Base-by-base conservation (phyloP, 352 stramenopile genomes). In the Pythium dissotocum region DNA sequence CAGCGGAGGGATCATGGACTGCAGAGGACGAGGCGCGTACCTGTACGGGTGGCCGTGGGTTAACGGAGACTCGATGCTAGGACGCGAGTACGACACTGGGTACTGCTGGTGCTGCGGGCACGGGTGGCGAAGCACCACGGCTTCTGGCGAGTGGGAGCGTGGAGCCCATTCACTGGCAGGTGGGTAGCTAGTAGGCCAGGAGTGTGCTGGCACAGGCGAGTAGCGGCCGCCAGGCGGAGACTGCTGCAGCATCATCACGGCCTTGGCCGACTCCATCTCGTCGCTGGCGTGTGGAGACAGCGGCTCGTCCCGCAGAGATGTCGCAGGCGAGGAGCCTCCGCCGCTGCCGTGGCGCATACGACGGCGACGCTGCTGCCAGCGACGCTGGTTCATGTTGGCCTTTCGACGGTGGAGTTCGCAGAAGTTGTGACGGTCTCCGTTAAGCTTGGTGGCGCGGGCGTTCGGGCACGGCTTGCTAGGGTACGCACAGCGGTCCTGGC, bases 311-410 rank as follows among this genome's bases (percentile, higher is more conserved):
- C 21, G 48, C 21, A 21, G 10, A 2, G 48, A 24, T 14, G 52
- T 61, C 4, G 40, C 4, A 1, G 57, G n/a, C 24, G 55, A 35
- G 0, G 51, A 28, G 36, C 10, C 21, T 33, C 18, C 28, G 46
- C 30, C 46, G 8, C 55, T 49, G n/a, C 46, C 38, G 26, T 55
- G 18, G 53, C 66, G 66, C 66, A 62, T 58, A 26, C 60, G 59
- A 18, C 60, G 66, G 2, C 70, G 67, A 18, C 73, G 73, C 58
- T 80, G 60, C 38, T 77, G 67, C 67, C 76, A 69, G 6, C 68
- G 71, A 21, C 71, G 71, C 61, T 82, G 77, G 66, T 81, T 80
- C 44, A 73, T 55, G 64, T 84, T 84, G 18, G 74, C 74, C 36
- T 77, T 76, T 7, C 54, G 59, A 5, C 74, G 77, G 52, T 84